phyloP scores from a whole-genome alignment of 495 filamentous ascomycete species.

The Xylaria palmicola region DNA sequence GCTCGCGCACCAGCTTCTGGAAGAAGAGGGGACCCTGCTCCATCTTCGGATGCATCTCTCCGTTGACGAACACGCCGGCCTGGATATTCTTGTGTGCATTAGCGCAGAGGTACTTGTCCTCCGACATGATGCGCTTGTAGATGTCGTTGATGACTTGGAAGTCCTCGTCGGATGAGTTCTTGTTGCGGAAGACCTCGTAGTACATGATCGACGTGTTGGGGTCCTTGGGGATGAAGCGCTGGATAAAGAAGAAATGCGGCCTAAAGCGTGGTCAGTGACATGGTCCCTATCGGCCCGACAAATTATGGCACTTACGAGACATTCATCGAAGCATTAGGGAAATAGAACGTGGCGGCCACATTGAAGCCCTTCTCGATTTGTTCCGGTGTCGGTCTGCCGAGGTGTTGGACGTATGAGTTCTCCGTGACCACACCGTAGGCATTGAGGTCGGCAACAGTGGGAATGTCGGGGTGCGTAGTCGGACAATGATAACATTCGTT shows the following conservation, averaged over 20 bases:
- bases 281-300: not conserved
- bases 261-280: conserved; percentile 27
- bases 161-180: conserved; percentile 41
- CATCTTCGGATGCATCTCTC: conserved; percentile 44
- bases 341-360: conserved; percentile 45
- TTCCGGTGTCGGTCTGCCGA: conserved; percentile 36
- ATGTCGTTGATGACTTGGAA: conserved; percentile 42
- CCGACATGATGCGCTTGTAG: conserved; percentile 46
- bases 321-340: conserved; percentile 46
- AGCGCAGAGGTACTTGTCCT: conserved; percentile 47
- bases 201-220: conserved; percentile 37
- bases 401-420: conserved; percentile 42
- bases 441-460: conserved; percentile 41
- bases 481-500: conserved; percentile 56
- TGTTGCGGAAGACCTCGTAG: conserved; percentile 53
- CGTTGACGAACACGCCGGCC: conserved; percentile 43
- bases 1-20: conserved; percentile 43
- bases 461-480: conserved; percentile 49
- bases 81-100: conserved; percentile 46
- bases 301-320: conserved; percentile 43
- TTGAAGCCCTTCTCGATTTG: conserved; percentile 30
- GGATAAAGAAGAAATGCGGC: conserved; percentile 48
- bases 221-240: conserved; percentile 44
- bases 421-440: conserved; percentile 44
- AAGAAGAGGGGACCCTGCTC: conserved; percentile 49